Evolutionary conservation across 257 asterid genomes (phyloP).

Genomic region (Cinchona pubescens): DNA sequence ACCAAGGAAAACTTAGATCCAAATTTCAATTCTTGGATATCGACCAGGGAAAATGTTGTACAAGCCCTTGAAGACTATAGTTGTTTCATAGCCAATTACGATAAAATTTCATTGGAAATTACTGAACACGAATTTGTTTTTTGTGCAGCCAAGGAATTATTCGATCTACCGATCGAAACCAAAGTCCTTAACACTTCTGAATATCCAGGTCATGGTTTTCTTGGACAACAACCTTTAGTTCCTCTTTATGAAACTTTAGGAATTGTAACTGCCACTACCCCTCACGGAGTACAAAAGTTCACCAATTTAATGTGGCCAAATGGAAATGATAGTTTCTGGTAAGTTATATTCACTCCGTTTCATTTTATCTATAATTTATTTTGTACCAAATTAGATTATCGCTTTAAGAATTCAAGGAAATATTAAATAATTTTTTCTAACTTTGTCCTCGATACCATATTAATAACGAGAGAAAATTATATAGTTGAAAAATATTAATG

Average conservation of each 20-base stretch:
- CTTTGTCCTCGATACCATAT: too few relatives aligned
- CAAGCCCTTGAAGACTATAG: conserved; percentile 64
- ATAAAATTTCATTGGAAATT: conserved; percentile 44
- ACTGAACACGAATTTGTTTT: conserved; percentile 53
- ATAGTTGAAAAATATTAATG: too few relatives aligned
- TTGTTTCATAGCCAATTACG: conserved; percentile 52
- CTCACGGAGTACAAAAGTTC: conserved; percentile 49
- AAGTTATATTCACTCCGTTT: too few relatives aligned
- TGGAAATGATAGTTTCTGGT: conserved; percentile 55
- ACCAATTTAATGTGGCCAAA: conserved; percentile 66
- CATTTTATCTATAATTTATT: too few relatives aligned
- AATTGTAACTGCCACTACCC: conserved; percentile 57
- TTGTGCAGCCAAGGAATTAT: conserved; percentile 41
- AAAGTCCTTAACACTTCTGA: conserved; percentile 48
- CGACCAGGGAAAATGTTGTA: conserved; percentile 44
- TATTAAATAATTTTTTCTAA: too few relatives aligned
- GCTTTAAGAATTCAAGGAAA: too few relatives aligned
- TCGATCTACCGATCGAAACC: conserved; percentile 48
- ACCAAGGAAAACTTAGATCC: conserved; percentile 40
- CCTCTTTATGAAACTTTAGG: conserved; percentile 74
- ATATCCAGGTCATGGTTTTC: conserved; percentile 65
- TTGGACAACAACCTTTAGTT: conserved; percentile 62
- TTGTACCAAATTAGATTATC: too few relatives aligned
- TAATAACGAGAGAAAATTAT: too few relatives aligned
- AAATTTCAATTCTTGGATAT: conserved; percentile 40